These are phyloP conservation scores for Gomphus sp. DNA, from an alignment of 1,284 basidiomycete genomes.

Conservation along the genomic window DNA sequence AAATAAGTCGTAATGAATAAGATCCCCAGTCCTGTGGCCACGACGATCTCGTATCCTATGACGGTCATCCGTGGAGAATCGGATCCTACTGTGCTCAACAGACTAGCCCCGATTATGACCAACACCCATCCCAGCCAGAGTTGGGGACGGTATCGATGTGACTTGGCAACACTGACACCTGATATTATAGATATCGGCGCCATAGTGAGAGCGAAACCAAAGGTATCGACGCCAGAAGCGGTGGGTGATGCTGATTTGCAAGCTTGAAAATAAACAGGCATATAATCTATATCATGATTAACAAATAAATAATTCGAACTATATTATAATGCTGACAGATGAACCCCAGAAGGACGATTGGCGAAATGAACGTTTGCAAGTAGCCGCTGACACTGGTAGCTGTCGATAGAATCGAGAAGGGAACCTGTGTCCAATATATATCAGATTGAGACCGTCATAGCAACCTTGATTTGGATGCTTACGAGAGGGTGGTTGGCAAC, in stretches of 20 bases:
- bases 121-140: conserved; percentile 20
- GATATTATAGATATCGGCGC: conserved; percentile 4
- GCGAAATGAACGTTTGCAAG: conserved; percentile 16
- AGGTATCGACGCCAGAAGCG: conserved; percentile 10
- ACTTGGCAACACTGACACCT: conserved; percentile 7
- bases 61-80: conserved; percentile 20
- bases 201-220: conserved; percentile 9
- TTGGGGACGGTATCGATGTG: conserved; percentile 11
- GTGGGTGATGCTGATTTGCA: conserved; percentile 22
- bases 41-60: conserved; percentile 24
- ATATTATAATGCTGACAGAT: background rate
- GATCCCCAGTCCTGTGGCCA: conserved; percentile 17
- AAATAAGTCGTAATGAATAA: conserved; percentile 19
- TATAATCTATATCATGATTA: conserved; percentile 16
- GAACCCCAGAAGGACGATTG: background rate
- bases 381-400: conserved; percentile 9
- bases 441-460: background rate
- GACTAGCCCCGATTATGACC: conserved; percentile 21
- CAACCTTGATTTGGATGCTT: background rate
- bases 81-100: conserved; percentile 18
- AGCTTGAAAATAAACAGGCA: conserved; percentile 38
- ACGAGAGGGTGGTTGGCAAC: conserved; percentile 7
- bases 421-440: background rate
- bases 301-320: background rate
- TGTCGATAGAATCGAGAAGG: conserved; percentile 10